These are phyloP conservation scores for Dacryopinax primogenitus DNA, from an alignment of 768 basidiomycete species.

Conservation along the genomic window DNA sequence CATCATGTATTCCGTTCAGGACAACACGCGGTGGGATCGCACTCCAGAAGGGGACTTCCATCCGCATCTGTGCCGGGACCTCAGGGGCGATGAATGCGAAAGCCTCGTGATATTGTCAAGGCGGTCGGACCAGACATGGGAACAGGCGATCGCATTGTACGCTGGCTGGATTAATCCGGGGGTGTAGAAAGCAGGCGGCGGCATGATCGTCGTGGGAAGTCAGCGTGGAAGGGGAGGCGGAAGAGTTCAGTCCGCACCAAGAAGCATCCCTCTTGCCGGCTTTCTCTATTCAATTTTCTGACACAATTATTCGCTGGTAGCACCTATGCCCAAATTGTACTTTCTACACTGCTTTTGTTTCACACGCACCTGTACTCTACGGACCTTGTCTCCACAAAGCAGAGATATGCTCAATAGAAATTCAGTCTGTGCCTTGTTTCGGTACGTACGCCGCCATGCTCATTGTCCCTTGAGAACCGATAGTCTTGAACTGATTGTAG, in stretches of 20 bases:
- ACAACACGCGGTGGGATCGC: constrained; percentile 8
- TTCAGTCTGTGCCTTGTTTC: background rate
- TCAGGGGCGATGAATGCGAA: background rate
- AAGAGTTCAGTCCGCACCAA: background rate
- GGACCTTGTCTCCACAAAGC: background rate
- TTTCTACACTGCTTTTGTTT: background rate
- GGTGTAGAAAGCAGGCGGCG: background rate
- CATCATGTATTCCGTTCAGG: constrained; percentile 2
- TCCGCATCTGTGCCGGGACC: background rate
- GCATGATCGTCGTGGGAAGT: background rate
- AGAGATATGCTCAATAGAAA: background rate
- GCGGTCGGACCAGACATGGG: background rate
- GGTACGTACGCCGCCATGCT: background rate
- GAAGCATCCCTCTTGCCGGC: background rate
- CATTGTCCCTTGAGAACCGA: background rate
- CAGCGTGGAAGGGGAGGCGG: background rate
- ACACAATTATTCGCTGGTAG: background rate
- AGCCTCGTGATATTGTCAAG: background rate
- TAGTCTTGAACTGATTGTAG: background rate
- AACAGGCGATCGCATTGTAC: background rate
- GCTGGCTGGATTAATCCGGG: background rate
- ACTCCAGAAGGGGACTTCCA: constrained; percentile 3
- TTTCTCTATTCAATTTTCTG: constrained; percentile 1
- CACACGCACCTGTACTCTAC: background rate
- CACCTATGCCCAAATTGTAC: background rate